Conservation (phyloP, 805 yeast genomes). For the Saturnispora saitoi region DNA sequence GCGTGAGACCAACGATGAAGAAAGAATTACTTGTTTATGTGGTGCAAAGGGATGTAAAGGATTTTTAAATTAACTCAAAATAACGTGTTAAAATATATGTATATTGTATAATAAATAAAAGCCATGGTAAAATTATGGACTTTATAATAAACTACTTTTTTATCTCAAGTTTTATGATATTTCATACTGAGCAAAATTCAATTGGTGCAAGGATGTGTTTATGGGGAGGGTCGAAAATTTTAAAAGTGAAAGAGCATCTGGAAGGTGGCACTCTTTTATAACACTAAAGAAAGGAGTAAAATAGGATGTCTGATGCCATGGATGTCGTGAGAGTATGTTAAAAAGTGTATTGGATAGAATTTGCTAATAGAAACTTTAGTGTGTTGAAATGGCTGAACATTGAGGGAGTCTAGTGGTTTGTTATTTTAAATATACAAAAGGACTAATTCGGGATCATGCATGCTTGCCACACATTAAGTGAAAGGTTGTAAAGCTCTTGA, state of each 20-base stretch:
- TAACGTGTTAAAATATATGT: background rate
- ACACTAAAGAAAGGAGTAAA: slow-evolving; percentile 4
- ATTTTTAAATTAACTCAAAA: slow-evolving; percentile 49
- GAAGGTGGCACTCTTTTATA: background rate
- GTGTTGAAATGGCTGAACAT: background rate
- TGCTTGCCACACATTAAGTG: background rate
- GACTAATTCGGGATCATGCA: background rate
- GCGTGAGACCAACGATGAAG: slow-evolving; percentile 80
- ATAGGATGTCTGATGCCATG: slow-evolving; percentile 46
- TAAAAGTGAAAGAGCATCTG: too few relatives aligned
- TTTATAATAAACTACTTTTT: too few relatives aligned
- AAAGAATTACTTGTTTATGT: slow-evolving; percentile 84
- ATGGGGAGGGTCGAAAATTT: too few relatives aligned
- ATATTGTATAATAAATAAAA: background rate
- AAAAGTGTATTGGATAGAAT: background rate
- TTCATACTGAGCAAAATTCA: slow-evolving; percentile 3
- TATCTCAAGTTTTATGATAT: too few relatives aligned
- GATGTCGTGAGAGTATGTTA: slow-evolving; percentile 50
- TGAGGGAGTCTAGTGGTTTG: background rate
- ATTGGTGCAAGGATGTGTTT: background rate
- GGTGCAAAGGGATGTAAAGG: slow-evolving; percentile 96
- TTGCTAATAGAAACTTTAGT: background rate
- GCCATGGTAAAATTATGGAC: too few relatives aligned
- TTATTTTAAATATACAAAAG: background rate
- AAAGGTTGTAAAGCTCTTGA: background rate